These are phyloP conservation scores for Puccinellia tenuiflora DNA, from an alignment of 176 grass and related monocot genomes.

Conservation along the genomic window DNA sequence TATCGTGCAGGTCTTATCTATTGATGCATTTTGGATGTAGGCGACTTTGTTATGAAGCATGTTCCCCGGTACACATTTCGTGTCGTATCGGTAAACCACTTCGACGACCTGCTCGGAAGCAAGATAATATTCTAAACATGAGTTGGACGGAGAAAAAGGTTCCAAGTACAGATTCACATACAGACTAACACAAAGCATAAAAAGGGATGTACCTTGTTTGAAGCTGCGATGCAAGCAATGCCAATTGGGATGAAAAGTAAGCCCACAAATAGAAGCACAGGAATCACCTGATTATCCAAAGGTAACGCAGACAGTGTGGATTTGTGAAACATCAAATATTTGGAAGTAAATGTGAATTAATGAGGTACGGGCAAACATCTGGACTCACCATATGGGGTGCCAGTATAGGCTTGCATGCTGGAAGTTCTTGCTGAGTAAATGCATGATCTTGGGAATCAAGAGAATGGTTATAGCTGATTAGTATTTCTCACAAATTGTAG, in stretches of 20 bases:
- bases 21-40: slow-evolving; percentile 43
- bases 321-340: not conserved
- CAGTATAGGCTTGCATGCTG: slow-evolving; percentile 30
- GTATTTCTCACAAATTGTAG: not conserved
- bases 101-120: slow-evolving; percentile 48
- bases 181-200: too few relatives aligned
- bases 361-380: not conserved
- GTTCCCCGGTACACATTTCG: slow-evolving; percentile 45
- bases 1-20: slow-evolving; percentile 50
- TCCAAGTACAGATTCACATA: too few relatives aligned
- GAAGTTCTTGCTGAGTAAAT: slow-evolving; percentile 51
- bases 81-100: slow-evolving; percentile 56
- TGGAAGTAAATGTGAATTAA: not conserved
- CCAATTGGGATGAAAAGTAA: slow-evolving; percentile 32
- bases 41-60: slow-evolving; percentile 51
- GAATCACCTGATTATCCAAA: slow-evolving; percentile 27
- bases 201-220: slow-evolving; percentile 22
- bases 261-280: slow-evolving; percentile 18
- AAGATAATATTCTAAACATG: not conserved
- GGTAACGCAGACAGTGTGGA: not conserved
- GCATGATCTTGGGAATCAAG: slow-evolving; percentile 25
- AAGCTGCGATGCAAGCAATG: slow-evolving; percentile 20
- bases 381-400: slow-evolving; percentile 9
- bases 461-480: not conserved
- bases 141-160: too few relatives aligned